phyloP scores from a whole-genome alignment of 371 early-diverging fungal genomes.

The Lichtheimia corymbifera region DNA sequence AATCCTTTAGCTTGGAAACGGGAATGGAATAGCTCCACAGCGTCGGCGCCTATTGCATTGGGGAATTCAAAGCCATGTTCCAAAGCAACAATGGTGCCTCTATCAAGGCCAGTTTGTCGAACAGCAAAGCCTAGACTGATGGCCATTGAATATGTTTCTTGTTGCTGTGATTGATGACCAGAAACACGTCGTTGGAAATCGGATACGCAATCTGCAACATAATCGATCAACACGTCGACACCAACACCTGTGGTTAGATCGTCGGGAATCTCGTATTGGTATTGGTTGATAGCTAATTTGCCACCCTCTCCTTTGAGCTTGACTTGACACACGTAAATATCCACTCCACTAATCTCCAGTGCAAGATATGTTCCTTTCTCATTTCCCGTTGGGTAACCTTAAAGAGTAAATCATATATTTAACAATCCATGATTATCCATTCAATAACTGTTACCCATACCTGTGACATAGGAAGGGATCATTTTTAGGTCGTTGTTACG shows the following conservation, averaged over 20 bases:
- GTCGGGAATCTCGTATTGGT: conserved; percentile 80
- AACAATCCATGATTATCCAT: no score
- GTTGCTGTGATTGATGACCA: conserved; percentile 13
- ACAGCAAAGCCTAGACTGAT: conserved; percentile 50
- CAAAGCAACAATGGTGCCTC: conserved; percentile 38
- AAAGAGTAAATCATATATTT: no score
- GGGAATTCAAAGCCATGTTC: conserved; percentile 50
- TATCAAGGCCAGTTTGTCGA: conserved; percentile 41
- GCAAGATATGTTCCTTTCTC: conserved; percentile 90
- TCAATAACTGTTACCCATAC: conserved; percentile 16
- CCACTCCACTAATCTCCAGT: conserved; percentile 87
- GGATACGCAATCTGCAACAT: conserved; percentile 46
- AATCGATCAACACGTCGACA: conserved; percentile 39
- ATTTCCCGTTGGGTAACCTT: conserved; percentile 73
- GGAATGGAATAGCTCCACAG: conserved; percentile 37
- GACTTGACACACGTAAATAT: conserved; percentile 53
- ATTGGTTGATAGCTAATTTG: conserved; percentile 50
- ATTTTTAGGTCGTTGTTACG: conserved; percentile 34
- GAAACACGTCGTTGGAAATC: conserved; percentile 45
- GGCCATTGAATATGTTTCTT: conserved; percentile 34
- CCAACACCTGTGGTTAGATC: conserved; percentile 69
- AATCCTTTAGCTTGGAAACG: conserved; percentile 44
- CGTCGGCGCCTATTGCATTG: conserved; percentile 43
- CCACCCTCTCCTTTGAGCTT: conserved; percentile 50
- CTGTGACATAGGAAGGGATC: conserved; percentile 52